These are phyloP conservation scores for Triangularia setosa DNA, from an alignment of 2,329 filamentous ascomycete genomes.

Conservation along the genomic window DNA sequence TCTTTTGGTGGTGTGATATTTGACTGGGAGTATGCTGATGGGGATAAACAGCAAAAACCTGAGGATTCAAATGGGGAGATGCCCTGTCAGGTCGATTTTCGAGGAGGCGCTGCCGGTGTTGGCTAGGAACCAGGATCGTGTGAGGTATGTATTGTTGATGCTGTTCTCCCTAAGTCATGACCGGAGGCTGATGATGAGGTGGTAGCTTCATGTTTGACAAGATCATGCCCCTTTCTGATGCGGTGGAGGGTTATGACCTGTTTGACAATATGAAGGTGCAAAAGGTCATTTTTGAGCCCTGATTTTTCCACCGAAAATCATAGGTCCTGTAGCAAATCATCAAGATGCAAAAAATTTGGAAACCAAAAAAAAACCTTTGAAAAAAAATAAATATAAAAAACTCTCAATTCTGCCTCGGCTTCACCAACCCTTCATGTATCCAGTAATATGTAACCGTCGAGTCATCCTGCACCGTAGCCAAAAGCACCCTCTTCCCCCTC, in stretches of 20 bases:
- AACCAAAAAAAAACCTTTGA: too few relatives aligned
- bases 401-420: constrained; percentile 73
- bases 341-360: too few relatives aligned
- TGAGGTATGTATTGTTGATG: constrained; percentile 51
- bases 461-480: constrained; percentile 73
- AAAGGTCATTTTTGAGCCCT: constrained; percentile 66
- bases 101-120: constrained; percentile 60
- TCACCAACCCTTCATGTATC: constrained; percentile 81
- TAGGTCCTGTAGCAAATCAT: not conserved
- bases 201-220: constrained; percentile 72
- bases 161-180: not conserved
- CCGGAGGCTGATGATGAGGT: constrained; percentile 4
- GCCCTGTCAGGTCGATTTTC: constrained; percentile 69
- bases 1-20: not conserved
- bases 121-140: constrained; percentile 61
- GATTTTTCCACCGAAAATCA: constrained; percentile 11
- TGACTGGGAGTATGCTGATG: constrained; percentile 29
- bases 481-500: constrained; percentile 63
- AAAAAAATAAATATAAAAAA: not conserved
- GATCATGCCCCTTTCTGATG: constrained; percentile 65
- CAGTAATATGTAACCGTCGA: constrained; percentile 83
- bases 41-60: constrained; percentile 59
- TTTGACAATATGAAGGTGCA: constrained; percentile 71
- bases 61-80: constrained; percentile 67
- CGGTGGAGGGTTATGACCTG: constrained; percentile 64